Base-by-base conservation (phyloP, 2,329 filamentous ascomycete species). In the Claviceps lovelessii region DNA sequence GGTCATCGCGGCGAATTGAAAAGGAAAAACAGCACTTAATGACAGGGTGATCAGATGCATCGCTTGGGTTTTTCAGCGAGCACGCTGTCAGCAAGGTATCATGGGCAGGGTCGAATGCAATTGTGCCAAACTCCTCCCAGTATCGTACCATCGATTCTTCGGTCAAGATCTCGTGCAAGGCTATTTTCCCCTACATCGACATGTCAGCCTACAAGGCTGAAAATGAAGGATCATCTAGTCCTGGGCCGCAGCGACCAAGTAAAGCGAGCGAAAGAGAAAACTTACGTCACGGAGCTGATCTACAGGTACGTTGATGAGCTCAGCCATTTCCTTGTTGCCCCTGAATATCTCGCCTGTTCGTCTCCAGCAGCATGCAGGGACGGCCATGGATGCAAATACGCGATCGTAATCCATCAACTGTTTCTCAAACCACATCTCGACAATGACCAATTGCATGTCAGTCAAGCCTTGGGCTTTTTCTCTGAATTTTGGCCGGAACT, bases 341-440 rank as follows among this genome's bases (percentile, higher is more conserved):
- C 93, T 79, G 67, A 95, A 97, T 50, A 98, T 97, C 73, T 98
- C 93, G 10, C 93, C 93, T 0, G 93, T 98, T 64, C 93, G 79
- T 63, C 93, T 80, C 93, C 93, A 98, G 68, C 91, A 95, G 70
- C 93, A 98, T 15, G 93, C 93, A 0, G 93, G 93, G 58, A 98
- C 91, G 2, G 93, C 93, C 93, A 98, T 98, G 68, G 90, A 95
- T 2, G 93, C 93, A 73, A 98, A 98, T 1, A 98, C 90, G 37
- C 93, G 88, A 65, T 98, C 93, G 64, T 97, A 97, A 67, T 97
- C 93, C 86, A 97, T 93, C 61, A 98, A 73, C 59, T 88, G 93
- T 64, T 86, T 83, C 70, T 98, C 93, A 65, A 98, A 97, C 91
- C 93, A 97, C 89, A 97, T 96, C 71, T 98, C 93, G 11, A 97